Evolutionary conservation across 306 rosid genomes (phyloP), one percentile per base, ranked within the genome.

Genomic region (Morella rubra): DNA sequence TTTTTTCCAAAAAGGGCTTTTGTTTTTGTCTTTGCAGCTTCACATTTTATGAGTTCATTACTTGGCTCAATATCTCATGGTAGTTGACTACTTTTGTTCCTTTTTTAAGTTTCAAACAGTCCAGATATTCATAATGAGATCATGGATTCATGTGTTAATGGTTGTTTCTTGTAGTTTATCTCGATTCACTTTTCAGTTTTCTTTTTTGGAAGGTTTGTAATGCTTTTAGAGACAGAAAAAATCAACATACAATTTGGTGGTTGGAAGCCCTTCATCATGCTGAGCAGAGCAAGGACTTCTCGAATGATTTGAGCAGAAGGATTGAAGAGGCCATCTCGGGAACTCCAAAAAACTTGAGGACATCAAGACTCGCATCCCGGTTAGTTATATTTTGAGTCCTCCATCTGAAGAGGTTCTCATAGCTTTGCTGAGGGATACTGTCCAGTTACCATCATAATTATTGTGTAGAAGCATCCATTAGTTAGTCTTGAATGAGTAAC

Each of bases 321-420:
- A 88, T 95, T 78, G 96, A 91, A 84, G 98, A 95, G 83, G 93
- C 93, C 51, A 82, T 90, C 46, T 71, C 89, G 64, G 93, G 91
- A 87, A 76, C 78, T 88, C 84, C 81, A 72, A 89, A 80, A 86
- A 89, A 78, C 82, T 85, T 92, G 37, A 89, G 76, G 73, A 83
- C 92, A 69, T 83, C 89, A 62, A 88, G 85, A 81, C 74, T 88
- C 84, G 72, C 86, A 82, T 66, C 91, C 65, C 84, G 96, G 97
- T 92, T 65, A 86, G 96, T 89, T 73, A 52, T 50, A 67, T 50
- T 75, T 68, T 80, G 37, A 60, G 58, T 80, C 8, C 55, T 64
- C 56, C 32, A 44, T 65, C 8, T 53, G 72, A 37, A 13, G 27
- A 52, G 22, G n/a, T 58, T 66, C 19, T 52, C 19, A 15, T 52